Evolutionary conservation across 768 basidiomycete genomes (phyloP), one percentile per base, ranked within the genome.

Genomic region (Tricholoma saponaceum): DNA sequence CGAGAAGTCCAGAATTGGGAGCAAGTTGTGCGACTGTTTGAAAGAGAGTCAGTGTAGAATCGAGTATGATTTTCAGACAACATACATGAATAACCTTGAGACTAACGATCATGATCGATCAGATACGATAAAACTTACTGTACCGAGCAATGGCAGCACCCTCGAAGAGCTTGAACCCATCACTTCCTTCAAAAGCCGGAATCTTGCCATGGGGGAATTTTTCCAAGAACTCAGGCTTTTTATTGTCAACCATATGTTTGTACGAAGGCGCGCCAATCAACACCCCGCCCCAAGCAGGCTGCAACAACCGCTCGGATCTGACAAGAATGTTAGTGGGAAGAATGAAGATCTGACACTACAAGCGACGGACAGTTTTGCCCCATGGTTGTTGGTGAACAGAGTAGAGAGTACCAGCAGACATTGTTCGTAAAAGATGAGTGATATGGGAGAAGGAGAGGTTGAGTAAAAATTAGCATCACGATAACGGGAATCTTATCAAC

Each of bases 191-290:
- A n/a, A n/a, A n/a, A n/a, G n/a, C n/a, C n/a, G n/a, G n/a, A n/a
- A n/a, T 80, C 77, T 69, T 93, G 90, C 55, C 88, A 81, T 20
- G 86, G 85, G 32, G 95, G 95, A 63, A 95, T 83, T 78, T 92
- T 90, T 54, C 89, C 47, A 84, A 68, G 72, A 85, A 92, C 32
- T 85, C 86, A 0, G 87, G 79, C 66, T 82, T 83, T 69, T 82
- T 83, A 78, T 90, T 90, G 68, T 83, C 80, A 61, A 85, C 79
- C 58, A 71, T 74, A 67, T 87, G 85, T 53, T 75, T 77, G 69
- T 88, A 90, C 51, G 62, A 64, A 18, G 73, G 79, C 53, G 77
- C 58, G 56, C 83, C 80, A 56, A 90, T 62, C 55, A 81, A 76
- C 59, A 90, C 64, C 30, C 83, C 86, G 49, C 71, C 82, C 6